Conservation (phyloP, 805 yeast genomes). For the Starmerella riodocensis region DNA sequence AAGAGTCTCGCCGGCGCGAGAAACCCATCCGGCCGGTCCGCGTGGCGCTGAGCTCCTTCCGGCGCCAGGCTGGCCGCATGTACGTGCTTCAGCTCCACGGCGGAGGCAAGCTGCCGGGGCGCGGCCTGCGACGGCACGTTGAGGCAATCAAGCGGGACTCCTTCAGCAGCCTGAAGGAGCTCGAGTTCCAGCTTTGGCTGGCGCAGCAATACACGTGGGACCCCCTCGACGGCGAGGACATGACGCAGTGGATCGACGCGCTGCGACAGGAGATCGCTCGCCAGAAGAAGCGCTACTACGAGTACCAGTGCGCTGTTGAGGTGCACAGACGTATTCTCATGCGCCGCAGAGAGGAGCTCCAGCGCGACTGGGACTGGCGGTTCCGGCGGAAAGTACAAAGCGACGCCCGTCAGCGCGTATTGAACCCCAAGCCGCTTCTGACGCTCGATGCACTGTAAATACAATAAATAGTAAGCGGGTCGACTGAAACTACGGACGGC, state of each 20-base stretch:
- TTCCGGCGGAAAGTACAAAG: slow-evolving; percentile 3
- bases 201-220: slow-evolving; percentile 14
- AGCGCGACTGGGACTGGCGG: slow-evolving; percentile 12
- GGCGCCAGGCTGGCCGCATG: slow-evolving; percentile 15
- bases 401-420: neutral
- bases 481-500: no score
- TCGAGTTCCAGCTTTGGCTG: slow-evolving; percentile 10
- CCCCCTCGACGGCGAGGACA: slow-evolving; percentile 11
- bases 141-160: slow-evolving; percentile 6
- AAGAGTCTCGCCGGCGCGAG: neutral
- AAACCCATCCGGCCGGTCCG: slow-evolving; percentile 11
- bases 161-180: neutral
- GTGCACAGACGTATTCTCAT: slow-evolving; percentile 18
- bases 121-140: slow-evolving; percentile 15
- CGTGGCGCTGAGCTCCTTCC: slow-evolving; percentile 12
- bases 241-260: slow-evolving; percentile 7
- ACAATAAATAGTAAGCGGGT: no score
- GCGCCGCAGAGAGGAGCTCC: slow-evolving; percentile 11
- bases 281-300: neutral
- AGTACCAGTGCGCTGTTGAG: slow-evolving; percentile 7
- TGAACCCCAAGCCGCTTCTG: slow-evolving; percentile 5
- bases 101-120: slow-evolving; percentile 2
- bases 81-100: slow-evolving; percentile 19
- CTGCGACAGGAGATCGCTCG: slow-evolving; percentile 1
- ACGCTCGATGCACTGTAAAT: slow-evolving; percentile 5